Evolutionary conservation across 1,284 basidiomycete genomes (phyloP), one percentile per base, ranked within the genome.

Genomic region (Porogramme epimiltina): DNA sequence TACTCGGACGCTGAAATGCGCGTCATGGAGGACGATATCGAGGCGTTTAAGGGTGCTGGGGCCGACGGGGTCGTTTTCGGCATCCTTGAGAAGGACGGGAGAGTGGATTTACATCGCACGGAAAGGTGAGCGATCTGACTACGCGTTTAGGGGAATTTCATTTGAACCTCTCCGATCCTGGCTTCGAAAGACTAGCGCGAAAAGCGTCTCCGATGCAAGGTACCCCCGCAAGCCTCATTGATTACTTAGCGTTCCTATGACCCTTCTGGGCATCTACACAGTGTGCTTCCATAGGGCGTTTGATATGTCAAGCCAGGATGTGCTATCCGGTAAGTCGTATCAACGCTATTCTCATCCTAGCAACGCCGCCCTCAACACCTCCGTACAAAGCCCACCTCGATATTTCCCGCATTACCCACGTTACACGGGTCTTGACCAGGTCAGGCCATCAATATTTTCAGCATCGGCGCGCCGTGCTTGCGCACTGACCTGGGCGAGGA

Each of bases 231-330:
- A n/a, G n/a, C n/a, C n/a, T n/a, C n/a, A n/a, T n/a, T n/a, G n/a
- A n/a, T n/a, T n/a, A n/a, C n/a, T n/a, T n/a, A n/a, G n/a, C n/a
- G n/a, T n/a, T n/a, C n/a, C n/a, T n/a, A n/a, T n/a, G n/a, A n/a
- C n/a, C n/a, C n/a, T n/a, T n/a, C n/a, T n/a, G n/a, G n/a, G n/a
- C n/a, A n/a, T 13, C 22, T 45, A 22, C 18, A 20, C 59, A 91
- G 90, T 91, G 28, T 91, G 87, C 58, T 93, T 93, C 65, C 91
- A 93, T 64, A 76, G 91, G 49, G 91, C 91, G 16, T 87, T 92
- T 61, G 91, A 93, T 64, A 84, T 92, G 83, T 80, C 81, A 3
- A 67, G 68, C 42, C 76, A 88, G 26, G 57, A 59, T 34, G 47
- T 59, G n/a, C 63, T 69, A 77, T 13, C 66, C 71, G 42, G 72